These are phyloP conservation scores for Russula abietina DNA, from an alignment of 768 basidiomycete genomes.

Conservation along the genomic window DNA sequence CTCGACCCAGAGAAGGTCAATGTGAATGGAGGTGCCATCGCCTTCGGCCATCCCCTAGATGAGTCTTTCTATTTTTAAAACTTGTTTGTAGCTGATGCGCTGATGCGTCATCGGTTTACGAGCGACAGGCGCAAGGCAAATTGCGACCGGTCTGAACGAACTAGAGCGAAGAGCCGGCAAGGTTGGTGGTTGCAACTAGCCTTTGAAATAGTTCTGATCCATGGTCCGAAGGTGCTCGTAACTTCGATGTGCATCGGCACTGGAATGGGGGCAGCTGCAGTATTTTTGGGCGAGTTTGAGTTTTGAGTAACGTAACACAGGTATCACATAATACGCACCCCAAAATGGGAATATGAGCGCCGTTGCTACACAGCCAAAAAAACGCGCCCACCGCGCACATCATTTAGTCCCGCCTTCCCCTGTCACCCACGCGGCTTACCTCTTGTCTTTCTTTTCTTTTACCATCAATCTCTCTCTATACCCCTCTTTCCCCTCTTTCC, in stretches of 20 bases:
- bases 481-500: slow-evolving; percentile 8
- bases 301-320: neutral
- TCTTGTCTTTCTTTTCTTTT: slow-evolving; percentile 22
- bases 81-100: neutral
- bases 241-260: slow-evolving; percentile 87
- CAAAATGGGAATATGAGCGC: neutral
- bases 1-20: slow-evolving; percentile 68
- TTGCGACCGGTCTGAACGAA: slow-evolving; percentile 77
- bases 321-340: neutral
- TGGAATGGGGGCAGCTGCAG: slow-evolving; percentile 86
- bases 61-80: slow-evolving; percentile 32
- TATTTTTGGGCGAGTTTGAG: slow-evolving; percentile 57
- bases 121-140: slow-evolving; percentile 78
- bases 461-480: neutral
- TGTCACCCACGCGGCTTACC: neutral
- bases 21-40: slow-evolving; percentile 88
- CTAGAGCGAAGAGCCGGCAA: slow-evolving; percentile 63
- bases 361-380: neutral
- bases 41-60: slow-evolving; percentile 80
- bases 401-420: neutral
- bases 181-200: slow-evolving; percentile 36
- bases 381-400: neutral
- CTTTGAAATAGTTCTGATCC: neutral
- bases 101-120: slow-evolving; percentile 38
- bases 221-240: slow-evolving; percentile 53